Evolutionary conservation across 768 basidiomycete species (phyloP).

Genomic region (Mycena capillaripes): DNA sequence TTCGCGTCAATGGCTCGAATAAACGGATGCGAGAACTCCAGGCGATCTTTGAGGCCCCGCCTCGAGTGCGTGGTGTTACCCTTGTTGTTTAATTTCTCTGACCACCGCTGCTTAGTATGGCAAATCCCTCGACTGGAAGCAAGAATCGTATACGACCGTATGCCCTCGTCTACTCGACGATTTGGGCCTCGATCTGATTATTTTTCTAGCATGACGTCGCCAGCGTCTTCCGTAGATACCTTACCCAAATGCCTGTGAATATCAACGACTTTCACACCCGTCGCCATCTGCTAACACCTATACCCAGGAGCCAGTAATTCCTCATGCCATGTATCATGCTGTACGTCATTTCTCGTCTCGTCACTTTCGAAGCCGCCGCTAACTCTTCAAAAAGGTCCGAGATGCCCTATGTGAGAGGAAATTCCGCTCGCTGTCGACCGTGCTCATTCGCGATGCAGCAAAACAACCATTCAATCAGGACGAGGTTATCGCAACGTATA

Average conservation of each 20-base stretch:
- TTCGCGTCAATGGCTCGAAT: conserved; percentile 95
- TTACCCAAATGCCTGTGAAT: conserved; percentile 96
- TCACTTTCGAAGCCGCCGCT: conserved; percentile 30
- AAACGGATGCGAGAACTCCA: conserved; percentile 98
- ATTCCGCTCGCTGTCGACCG: background rate
- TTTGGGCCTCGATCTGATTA: no score
- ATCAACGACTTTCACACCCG: conserved; percentile 12
- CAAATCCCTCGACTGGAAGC: conserved; percentile 92
- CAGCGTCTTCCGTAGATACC: conserved; percentile 94
- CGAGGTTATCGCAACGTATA: conserved; percentile 84
- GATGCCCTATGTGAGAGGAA: conserved; percentile 75
- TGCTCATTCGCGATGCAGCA: conserved; percentile 55
- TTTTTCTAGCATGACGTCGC: conserved; percentile 85
- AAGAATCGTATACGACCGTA: conserved; percentile 82
- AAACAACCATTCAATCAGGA: conserved; percentile 79
- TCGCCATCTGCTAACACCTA: conserved; percentile 20
- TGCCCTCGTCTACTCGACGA: background rate
- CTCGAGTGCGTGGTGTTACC: conserved; percentile 68
- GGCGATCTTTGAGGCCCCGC: conserved; percentile 88
- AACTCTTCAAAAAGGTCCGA: conserved; percentile 71
- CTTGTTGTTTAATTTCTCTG: conserved; percentile 1
- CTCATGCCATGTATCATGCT: conserved; percentile 87
- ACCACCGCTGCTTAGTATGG: conserved; percentile 75
- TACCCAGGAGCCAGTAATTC: conserved; percentile 92
- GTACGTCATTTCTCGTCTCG: conserved; percentile 64